A percentile compares a stretch with the other conserved stretches of the same genome.
phyloP scores from a whole-genome alignment of 345 rosid species.

The Hevea brasiliensis region DNA sequence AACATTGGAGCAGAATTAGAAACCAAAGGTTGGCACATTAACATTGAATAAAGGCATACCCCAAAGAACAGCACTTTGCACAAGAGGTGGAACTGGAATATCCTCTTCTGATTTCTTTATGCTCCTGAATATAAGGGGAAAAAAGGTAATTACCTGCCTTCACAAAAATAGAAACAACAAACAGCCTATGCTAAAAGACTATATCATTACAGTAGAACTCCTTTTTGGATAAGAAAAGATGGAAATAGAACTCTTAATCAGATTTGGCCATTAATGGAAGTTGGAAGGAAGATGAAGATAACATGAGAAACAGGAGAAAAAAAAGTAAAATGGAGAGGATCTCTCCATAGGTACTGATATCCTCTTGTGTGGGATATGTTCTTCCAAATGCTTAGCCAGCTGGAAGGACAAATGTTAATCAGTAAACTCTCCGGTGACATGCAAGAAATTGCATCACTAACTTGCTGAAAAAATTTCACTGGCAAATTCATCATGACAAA shows the following conservation, averaged over 20 bases:
- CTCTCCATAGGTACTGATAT: not conserved
- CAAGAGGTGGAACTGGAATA: conserved; percentile 82
- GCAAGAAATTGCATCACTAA: not conserved
- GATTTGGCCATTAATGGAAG: not conserved
- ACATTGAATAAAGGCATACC: conserved; percentile 43
- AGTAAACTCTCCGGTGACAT: not conserved
- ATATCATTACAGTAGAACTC: not conserved
- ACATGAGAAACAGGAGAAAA: not conserved
- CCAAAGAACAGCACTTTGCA: conserved; percentile 94
- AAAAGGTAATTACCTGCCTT: not conserved
- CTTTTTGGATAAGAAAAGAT: not conserved
- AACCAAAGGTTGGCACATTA: not conserved
- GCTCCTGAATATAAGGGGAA: conserved; percentile 41
- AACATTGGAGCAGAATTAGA: not conserved
- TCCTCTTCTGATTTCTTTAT: conserved; percentile 79
- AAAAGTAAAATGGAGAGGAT: not conserved
- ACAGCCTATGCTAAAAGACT: not conserved
- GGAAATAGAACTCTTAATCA: not conserved
- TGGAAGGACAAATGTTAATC: not conserved
- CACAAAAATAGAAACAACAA: not conserved
- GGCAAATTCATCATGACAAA: not conserved
- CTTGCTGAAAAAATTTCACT: not conserved
- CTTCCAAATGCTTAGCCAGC: not conserved
- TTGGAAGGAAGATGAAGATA: not conserved
- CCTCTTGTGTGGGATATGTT: not conserved